Base-by-base conservation (phyloP, 1,284 basidiomycete species). In the Apiotrichum montevideense region DNA sequence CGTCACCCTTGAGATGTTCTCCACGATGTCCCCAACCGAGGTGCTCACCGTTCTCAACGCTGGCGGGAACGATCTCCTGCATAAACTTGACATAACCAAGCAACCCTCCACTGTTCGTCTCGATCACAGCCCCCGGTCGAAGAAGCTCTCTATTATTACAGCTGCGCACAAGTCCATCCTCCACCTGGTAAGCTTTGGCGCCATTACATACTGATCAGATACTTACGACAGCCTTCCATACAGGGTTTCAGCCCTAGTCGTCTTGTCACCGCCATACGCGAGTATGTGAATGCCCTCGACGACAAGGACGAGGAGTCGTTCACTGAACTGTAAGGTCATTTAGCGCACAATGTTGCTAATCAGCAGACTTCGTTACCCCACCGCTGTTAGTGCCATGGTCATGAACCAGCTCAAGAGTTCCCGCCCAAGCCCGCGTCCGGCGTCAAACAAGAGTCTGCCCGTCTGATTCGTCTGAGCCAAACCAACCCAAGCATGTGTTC, bases 301-400 rank as follows among this genome's bases (percentile, higher is more conserved):
- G 33, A 44, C 11, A 37, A 52, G 10, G 55, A 60, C 37, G 59
- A 60, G 46, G 41, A 33, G n/a, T 52, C 59, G 9, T 35, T 60
- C 29, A 32, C n/a, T 6, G 35, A 55, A 13, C 55, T 60, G 58
- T 59, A 29, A 47, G 58, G 3, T 29, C 4, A 1, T 5, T 4
- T n/a, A 4, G 29, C 55, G 56, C 35, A 59, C 52, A 29, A 29
- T 6, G 3, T 21, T 21, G 21, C 21, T 21, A 21, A 21, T 21
- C 21, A 21, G 21, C 45, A 59, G 58, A 29, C 49, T 60, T 10
- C 50, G 40, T 1, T 60, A 52, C 39, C 52, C 46, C 14, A 50
- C 50, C n/a, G 33, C 57, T 9, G 37, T 57, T 9, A 34, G 52
- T 8, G 52, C 49, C 32, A 54, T 56, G 52, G 32, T 49, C 21